phyloP scores from a whole-genome alignment of 1,284 basidiomycete species.

The Fomitopsis pinicola region DNA sequence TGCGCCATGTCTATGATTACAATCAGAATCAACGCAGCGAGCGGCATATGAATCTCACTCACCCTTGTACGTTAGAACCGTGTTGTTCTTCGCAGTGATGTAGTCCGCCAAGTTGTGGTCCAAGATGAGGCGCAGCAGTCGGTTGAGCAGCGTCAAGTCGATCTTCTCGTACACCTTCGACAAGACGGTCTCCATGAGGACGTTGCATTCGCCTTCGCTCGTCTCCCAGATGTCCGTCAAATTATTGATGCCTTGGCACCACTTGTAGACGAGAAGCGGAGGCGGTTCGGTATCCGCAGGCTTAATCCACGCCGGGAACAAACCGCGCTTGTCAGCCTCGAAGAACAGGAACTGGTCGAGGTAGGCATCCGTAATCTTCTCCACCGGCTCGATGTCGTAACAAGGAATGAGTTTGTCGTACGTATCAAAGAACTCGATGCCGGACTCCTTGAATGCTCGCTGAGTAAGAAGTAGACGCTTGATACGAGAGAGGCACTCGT shows the following conservation, averaged over 20 bases:
- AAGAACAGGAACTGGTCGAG: constrained; percentile 90
- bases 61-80: constrained; percentile 89
- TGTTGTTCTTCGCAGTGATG: constrained; percentile 98
- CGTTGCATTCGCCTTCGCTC: constrained; percentile 92
- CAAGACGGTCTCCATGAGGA: constrained; percentile 95
- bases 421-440: constrained; percentile 93
- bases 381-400: constrained; percentile 97
- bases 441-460: constrained; percentile 95
- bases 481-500: constrained; percentile 93
- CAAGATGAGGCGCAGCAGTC: constrained; percentile 88
- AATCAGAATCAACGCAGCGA: background rate
- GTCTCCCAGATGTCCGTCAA: constrained; percentile 96
- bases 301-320: constrained; percentile 98
- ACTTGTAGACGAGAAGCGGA: constrained; percentile 95
- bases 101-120: constrained; percentile 98
- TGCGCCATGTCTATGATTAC: constrained; percentile 75
- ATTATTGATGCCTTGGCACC: constrained; percentile 94
- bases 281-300: constrained; percentile 95
- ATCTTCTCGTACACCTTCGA: constrained; percentile 98
- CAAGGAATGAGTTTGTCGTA: constrained; percentile 98
- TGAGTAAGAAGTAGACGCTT: constrained; percentile 94
- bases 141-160: constrained; percentile 90
- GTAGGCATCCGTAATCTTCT: constrained; percentile 98
- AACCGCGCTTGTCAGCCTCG: constrained; percentile 92
- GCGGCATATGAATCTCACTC: constrained; percentile 22